Evolutionary conservation across 106 monocot genomes (phyloP), one percentile per base, ranked within the genome.

Genomic region (Platanthera guangdongensis): DNA sequence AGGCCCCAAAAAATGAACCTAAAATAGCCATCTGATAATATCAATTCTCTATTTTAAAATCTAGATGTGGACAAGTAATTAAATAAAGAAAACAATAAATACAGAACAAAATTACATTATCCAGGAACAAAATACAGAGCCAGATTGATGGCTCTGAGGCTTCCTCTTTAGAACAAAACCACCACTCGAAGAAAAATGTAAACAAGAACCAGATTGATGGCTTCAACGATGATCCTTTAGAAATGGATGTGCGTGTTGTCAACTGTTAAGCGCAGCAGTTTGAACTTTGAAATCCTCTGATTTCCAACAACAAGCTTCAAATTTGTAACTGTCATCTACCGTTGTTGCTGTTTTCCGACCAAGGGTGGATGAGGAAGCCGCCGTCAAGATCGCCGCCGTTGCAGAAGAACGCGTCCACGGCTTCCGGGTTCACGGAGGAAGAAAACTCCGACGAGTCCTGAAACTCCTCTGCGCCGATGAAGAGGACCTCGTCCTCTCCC

Each of bases 401-500:
- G 19, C 0, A n/a, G 19, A 59, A 59, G 19, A 59, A 59, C 59
- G n/a, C 59, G 65, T 7, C 0, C 3, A 11, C 51, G 4, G 50
- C 11, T 9, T 16, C 51, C 2, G 72, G 0, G 8, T 19, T 21
- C 21, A 21, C 18, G 51, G 50, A 50, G 11, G 72, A 11, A 39
- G 70, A 19, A 62, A 15, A 11, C 70, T 3, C 47, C 70, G 70
- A 57, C 55, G 76, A 7, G 45, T 12, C 30, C 18, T 8, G 67
- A 16, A 8, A 64, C 75, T 16, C 19, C 19, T 47, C 52, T 75
- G n/a, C 1, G 67, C 83, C 79, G 76, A 76, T 52, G 75, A 83
- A 79, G 6, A 80, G 46, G 10, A 84, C 46, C 22, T 84, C 84
- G 59, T 80, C 80, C 19, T 80, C 80, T 25, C 76, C 84, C 47